Evolutionary conservation across 306 rosid species (phyloP).

Genomic region (Citrullus colocynthis): DNA sequence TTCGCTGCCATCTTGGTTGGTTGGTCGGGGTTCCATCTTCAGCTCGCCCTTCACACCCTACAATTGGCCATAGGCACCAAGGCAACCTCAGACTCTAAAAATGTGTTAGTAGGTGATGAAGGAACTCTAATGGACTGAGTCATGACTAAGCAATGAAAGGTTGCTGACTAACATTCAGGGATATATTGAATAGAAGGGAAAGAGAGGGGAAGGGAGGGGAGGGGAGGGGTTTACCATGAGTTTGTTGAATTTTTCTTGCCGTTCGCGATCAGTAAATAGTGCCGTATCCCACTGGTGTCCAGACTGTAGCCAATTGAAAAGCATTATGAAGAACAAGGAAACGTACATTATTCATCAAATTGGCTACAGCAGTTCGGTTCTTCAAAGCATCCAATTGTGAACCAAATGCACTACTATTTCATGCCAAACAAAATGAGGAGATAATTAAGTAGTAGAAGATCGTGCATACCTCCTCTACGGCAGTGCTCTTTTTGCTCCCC

Average conservation of each 20-base stretch:
- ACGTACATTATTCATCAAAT: background rate
- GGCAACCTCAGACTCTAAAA: constrained; percentile 99
- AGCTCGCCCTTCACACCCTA: constrained; percentile 86
- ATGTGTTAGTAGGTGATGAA: constrained; percentile 77
- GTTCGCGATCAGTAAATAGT: constrained; percentile 60
- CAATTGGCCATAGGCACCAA: constrained; percentile 99
- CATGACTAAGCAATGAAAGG: constrained; percentile 5
- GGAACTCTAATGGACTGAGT: constrained; percentile 24
- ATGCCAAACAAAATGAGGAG: background rate
- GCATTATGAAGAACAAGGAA: background rate
- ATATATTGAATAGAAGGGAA: constrained; percentile 4
- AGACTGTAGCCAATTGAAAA: constrained; percentile 34
- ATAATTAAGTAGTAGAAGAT: constrained; percentile 1
- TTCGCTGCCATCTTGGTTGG: constrained; percentile 31
- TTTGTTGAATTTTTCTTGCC: constrained; percentile 95
- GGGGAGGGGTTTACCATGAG: constrained; percentile 62
- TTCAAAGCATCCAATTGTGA: background rate
- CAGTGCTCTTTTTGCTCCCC: constrained; percentile 70
- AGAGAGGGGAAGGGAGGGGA: background rate
- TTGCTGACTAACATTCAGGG: constrained; percentile 36
- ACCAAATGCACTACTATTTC: background rate
- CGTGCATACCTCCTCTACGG: constrained; percentile 55
- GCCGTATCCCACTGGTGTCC: constrained; percentile 81
- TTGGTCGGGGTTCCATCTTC: constrained; percentile 40
- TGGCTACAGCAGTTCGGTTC: background rate